Conservation (phyloP, 1,284 basidiomycete species). For the Ceraceosorus guamensis region DNA sequence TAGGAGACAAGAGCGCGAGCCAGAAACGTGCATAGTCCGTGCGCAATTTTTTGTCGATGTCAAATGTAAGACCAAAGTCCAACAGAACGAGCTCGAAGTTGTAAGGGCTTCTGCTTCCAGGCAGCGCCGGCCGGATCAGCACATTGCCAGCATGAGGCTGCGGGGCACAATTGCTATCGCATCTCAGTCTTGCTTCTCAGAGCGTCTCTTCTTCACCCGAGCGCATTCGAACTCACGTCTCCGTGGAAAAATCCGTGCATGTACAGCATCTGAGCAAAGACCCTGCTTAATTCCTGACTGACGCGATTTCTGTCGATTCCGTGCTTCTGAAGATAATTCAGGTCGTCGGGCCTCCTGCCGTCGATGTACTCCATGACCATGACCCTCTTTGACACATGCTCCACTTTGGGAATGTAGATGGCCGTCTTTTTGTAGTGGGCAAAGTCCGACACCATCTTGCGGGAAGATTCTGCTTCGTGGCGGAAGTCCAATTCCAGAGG, state of each 20-base stretch:
- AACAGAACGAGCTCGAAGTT: constrained; percentile 47
- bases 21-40: constrained; percentile 47
- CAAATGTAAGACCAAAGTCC: constrained; percentile 47
- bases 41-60: constrained; percentile 41
- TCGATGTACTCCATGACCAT: constrained; percentile 86
- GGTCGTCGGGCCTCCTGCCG: constrained; percentile 81
- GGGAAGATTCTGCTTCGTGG: constrained; percentile 81
- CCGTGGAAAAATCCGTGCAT: constrained; percentile 65
- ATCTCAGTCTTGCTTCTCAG: too few relatives aligned
- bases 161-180: too few relatives aligned
- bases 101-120: constrained; percentile 35
- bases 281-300: constrained; percentile 63
- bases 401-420: constrained; percentile 81
- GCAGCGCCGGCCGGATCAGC: constrained; percentile 58
- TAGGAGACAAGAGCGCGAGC: constrained; percentile 39
- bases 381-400: constrained; percentile 74
- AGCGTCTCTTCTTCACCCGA: too few relatives aligned
- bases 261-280: constrained; percentile 95
- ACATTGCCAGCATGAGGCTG: constrained; percentile 63
- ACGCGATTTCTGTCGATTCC: constrained; percentile 91
- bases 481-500: constrained; percentile 66
- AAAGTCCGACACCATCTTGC: constrained; percentile 68
- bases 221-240: constrained; percentile 9
- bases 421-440: constrained; percentile 52
- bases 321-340: constrained; percentile 72